phyloP scores from a whole-genome alignment of 2,329 filamentous ascomycete genomes.

The Didymella pinodella region DNA sequence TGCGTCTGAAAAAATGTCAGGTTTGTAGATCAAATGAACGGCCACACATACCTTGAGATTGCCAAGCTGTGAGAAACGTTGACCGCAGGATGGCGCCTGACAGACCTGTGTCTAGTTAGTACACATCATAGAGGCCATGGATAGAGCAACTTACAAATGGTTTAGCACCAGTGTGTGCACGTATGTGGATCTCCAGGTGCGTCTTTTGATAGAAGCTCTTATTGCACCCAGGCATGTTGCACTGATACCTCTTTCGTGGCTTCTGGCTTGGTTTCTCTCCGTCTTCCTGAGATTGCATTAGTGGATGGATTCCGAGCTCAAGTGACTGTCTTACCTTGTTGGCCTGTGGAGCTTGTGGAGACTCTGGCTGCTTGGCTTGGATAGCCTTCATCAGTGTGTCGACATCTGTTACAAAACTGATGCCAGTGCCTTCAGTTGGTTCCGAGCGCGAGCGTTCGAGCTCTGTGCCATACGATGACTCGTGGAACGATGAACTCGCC shows the following conservation, averaged over 20 bases:
- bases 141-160: slow-evolving; percentile 73
- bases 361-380: slow-evolving; percentile 68
- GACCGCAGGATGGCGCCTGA: slow-evolving; percentile 74
- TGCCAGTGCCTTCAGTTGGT: slow-evolving; percentile 53
- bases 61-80: slow-evolving; percentile 86
- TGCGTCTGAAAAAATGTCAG: slow-evolving; percentile 69
- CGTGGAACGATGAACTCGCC: slow-evolving; percentile 51
- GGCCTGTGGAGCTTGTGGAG: slow-evolving; percentile 39
- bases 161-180: slow-evolving; percentile 88
- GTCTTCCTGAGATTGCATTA: slow-evolving; percentile 27
- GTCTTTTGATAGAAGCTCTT: slow-evolving; percentile 92
- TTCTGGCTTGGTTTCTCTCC: slow-evolving; percentile 45
- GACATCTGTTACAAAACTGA: slow-evolving; percentile 79
- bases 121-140: background rate
- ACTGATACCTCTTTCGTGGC: slow-evolving; percentile 73
- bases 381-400: slow-evolving; percentile 90
- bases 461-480: slow-evolving; percentile 40
- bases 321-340: slow-evolving; percentile 40
- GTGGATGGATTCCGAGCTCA: background rate
- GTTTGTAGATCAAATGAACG: background rate
- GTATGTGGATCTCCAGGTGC: slow-evolving; percentile 87
- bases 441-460: slow-evolving; percentile 59
- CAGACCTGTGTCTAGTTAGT: slow-evolving; percentile 61
- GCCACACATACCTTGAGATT: slow-evolving; percentile 77
- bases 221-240: slow-evolving; percentile 74